phyloP scores from a whole-genome alignment of 176 grass and related monocot genomes.

The Bothriochloa decipiens region DNA sequence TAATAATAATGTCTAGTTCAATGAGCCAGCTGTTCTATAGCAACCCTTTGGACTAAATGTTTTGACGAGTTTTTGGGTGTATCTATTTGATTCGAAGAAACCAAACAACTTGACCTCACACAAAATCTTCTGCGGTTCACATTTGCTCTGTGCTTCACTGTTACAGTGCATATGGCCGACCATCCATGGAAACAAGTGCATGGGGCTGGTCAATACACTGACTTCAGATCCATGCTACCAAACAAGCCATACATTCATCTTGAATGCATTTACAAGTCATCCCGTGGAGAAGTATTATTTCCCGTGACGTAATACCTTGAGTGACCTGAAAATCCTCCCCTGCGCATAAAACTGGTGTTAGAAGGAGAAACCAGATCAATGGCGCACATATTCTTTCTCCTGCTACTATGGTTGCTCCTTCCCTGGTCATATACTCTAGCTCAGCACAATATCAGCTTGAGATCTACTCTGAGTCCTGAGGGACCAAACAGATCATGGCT shows the following conservation, averaged over 20 bases:
- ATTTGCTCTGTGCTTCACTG: not conserved
- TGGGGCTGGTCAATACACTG: no score
- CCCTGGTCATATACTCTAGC: not conserved
- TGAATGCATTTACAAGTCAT: no score
- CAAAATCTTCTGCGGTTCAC: not conserved
- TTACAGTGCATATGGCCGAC: no score
- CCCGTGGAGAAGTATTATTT: no score
- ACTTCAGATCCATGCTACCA: no score
- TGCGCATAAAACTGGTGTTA: not conserved
- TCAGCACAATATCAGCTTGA: conserved; percentile 1
- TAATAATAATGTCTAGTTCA: not conserved
- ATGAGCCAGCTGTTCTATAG: conserved; percentile 15
- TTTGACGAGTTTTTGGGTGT: not conserved
- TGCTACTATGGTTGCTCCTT: not conserved
- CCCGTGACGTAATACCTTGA: no score
- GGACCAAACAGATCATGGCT: conserved; percentile 11
- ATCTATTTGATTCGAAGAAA: not conserved
- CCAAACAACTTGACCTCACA: not conserved
- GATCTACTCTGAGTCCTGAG: not conserved
- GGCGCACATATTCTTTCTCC: not conserved
- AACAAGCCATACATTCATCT: no score
- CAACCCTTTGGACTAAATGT: not conserved
- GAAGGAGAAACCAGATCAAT: not conserved
- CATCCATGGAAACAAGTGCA: no score
- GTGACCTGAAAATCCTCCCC: not conserved